Conservation (phyloP, 169 alveolate genomes). For the Eimeria necatrix region DNA sequence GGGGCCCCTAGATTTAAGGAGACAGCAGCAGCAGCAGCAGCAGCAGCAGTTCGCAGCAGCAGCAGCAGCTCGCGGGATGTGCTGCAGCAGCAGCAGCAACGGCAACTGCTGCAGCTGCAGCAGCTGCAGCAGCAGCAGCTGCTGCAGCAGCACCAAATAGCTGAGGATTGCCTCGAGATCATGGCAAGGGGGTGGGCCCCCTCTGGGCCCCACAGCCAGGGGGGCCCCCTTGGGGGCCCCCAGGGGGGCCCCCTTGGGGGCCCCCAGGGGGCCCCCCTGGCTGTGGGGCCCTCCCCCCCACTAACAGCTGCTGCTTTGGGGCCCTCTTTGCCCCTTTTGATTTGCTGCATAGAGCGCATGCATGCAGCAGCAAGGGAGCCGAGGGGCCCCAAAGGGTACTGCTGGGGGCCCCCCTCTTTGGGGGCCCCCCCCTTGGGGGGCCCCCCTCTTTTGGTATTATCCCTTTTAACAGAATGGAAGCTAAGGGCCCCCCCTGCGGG, state of each 20-base stretch:
- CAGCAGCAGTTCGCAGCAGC: not conserved
- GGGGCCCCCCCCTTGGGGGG: not conserved
- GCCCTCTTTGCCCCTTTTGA: not conserved
- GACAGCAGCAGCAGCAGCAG: not conserved
- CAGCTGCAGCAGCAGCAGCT: constrained; percentile 26
- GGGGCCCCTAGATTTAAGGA: not conserved
- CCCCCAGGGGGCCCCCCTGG: constrained; percentile 6
- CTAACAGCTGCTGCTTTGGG: not conserved
- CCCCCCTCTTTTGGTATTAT: not conserved
- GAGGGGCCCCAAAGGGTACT: not conserved
- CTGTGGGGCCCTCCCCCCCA: not conserved
- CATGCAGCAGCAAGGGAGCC: not conserved
- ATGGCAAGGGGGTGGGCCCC: constrained; percentile 8
- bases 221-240: constrained; percentile 3
- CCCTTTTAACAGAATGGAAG: not conserved
- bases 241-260: not conserved
- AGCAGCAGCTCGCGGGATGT: not conserved
- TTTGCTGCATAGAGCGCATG: constrained; percentile 6
- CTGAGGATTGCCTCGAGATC: constrained; percentile 15
- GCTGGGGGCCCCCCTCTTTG: constrained; percentile 9
- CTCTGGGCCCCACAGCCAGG: not conserved
- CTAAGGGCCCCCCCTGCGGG: not conserved
- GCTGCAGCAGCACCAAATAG: constrained; percentile 42
- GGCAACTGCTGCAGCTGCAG: not conserved
- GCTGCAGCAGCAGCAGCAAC: constrained; percentile 2